Conservation (phyloP, 1,284 basidiomycete species). For the Ganoderma sp. region DNA sequence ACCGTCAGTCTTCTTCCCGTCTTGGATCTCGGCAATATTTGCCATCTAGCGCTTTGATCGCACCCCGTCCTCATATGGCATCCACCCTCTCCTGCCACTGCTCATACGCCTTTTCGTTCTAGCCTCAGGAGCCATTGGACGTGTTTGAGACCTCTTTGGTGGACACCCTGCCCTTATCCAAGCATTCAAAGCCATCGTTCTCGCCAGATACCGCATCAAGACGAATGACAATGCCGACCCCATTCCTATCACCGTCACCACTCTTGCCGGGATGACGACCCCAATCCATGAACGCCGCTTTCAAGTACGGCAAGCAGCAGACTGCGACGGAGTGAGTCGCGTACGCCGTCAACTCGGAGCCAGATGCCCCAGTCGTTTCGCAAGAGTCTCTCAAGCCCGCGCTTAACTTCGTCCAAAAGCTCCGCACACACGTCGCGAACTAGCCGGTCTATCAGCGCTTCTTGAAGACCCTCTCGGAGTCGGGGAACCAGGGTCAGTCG, state of each 20-base stretch:
- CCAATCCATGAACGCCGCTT: conserved; percentile 35
- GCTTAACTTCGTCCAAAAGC: conserved; percentile 95
- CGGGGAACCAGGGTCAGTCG: conserved; percentile 54
- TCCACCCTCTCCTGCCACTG: not conserved
- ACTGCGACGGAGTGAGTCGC: conserved; percentile 8
- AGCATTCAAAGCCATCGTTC: conserved; percentile 98
- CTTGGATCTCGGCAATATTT: not conserved
- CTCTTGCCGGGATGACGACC: conserved; percentile 69
- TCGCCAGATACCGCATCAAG: conserved; percentile 94
- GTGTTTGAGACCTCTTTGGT: conserved; percentile 92
- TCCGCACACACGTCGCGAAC: conserved; percentile 87
- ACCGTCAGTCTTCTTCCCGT: not conserved
- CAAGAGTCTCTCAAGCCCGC: conserved; percentile 64
- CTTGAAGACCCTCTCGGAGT: conserved; percentile 85
- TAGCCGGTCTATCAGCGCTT: conserved; percentile 95
- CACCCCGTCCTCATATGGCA: not conserved
- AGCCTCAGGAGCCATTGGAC: conserved; percentile 96
- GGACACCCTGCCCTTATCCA: conserved; percentile 93
- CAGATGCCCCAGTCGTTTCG: conserved; percentile 23
- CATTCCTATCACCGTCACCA: conserved; percentile 86
- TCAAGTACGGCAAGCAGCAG: conserved; percentile 23
- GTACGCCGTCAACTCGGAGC: conserved; percentile 16
- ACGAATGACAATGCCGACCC: conserved; percentile 60
- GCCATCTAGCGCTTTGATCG: not conserved
- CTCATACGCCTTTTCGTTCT: not conserved